Evolutionary conservation across 805 yeast species (phyloP), one percentile per base, ranked within the genome.

Genomic region (Metschnikowia cubensis): DNA sequence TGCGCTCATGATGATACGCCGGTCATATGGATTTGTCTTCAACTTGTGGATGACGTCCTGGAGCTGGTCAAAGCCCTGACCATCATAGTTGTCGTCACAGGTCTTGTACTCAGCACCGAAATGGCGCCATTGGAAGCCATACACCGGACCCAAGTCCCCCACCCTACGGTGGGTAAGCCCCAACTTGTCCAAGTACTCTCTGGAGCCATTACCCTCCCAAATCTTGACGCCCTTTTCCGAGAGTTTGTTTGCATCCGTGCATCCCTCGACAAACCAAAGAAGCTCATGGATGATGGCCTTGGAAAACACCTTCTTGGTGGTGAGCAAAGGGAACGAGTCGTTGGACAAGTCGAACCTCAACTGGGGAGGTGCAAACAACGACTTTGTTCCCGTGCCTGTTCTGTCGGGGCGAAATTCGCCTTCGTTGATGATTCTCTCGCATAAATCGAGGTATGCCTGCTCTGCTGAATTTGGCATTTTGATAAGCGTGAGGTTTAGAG

Each of bases 71-170:
- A 82, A 85, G 11, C 99, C 99, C 65, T 88, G 76, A 3, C 90
- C 92, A 0, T 85, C 64, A 63, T 94, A 94, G 63, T 94, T 95
- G 2, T 91, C 77, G 52, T 92, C 90, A 63, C 96, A 89, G 48
- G 89, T 90, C 32, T 63, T 74, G 66, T 94, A 94, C 57, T 87
- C 83, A 4, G 99, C 99, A 40, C 99, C 99, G 67, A 94, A 94
- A 69, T 94, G 99, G 61, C 99, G 83, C 99, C 99, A 94, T 69
- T 94, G 99, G 71, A 94, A 94, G 0, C 99, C 99, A 66, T 94
- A 94, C 2, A 94, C 97, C 1, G 99, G 99, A 1, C 99, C 99
- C 59, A 94, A 69, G 69, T 94, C 99, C 49, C 98, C 98, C 60
- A 83, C 97, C 51, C 90, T 75, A 64, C 96, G 83, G 51, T 87